Percentiles rank a stretch among this genome's conserved stretches.
Evolutionary conservation across 2,329 filamentous ascomycete species (phyloP).

Genomic region (Alternaria solani): DNA sequence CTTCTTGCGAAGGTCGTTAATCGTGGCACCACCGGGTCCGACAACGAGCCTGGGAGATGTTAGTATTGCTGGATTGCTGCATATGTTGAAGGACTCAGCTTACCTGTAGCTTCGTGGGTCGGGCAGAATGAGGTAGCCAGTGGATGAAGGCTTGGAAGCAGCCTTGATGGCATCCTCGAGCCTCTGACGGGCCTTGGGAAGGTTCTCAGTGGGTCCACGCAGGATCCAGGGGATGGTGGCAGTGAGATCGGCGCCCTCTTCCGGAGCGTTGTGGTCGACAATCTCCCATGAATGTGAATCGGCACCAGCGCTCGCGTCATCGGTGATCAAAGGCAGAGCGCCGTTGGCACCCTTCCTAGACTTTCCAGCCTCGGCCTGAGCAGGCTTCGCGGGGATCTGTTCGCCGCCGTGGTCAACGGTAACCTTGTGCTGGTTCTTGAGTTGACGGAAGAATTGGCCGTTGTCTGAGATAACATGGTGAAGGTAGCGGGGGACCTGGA

Average conservation of each 20-base stretch:
- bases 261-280: constrained; percentile 67
- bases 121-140: constrained; percentile 87
- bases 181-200: constrained; percentile 80
- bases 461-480: constrained; percentile 89
- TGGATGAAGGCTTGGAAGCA: constrained; percentile 72
- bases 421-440: constrained; percentile 85
- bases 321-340: constrained; percentile 89
- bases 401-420: constrained; percentile 91
- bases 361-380: constrained; percentile 54
- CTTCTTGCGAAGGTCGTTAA: constrained; percentile 90
- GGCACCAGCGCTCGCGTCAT: constrained; percentile 66
- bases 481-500: constrained; percentile 81
- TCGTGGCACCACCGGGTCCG: constrained; percentile 85
- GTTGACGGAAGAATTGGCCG: constrained; percentile 89
- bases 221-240: constrained; percentile 87
- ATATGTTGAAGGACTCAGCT: background rate
- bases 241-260: constrained; percentile 61
- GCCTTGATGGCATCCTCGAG: constrained; percentile 78
- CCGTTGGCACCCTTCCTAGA: constrained; percentile 64
- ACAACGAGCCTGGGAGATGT: constrained; percentile 72
- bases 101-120: constrained; percentile 82
- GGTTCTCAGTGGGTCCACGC: constrained; percentile 76
- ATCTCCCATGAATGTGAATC: constrained; percentile 85
- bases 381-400: constrained; percentile 75
- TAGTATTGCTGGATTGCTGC: constrained; percentile 4